Evolutionary conservation across 176 grass and related monocot species (phyloP), one percentile per base, ranked within the genome.

Genomic region (Bolboschoenus planiculmis): DNA sequence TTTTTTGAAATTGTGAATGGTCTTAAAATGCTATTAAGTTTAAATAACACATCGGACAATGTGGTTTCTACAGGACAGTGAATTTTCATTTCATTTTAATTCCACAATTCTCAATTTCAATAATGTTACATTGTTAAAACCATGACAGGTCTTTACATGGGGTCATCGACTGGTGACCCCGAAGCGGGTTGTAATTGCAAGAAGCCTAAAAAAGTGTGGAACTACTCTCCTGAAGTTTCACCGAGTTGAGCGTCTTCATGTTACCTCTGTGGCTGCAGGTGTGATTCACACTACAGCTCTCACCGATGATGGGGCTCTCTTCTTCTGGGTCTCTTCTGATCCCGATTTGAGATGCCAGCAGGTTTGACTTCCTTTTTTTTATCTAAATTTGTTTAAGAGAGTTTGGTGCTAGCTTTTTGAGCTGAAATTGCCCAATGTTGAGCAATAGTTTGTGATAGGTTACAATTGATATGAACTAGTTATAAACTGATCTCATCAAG

Each of bases 301-400:
- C 51, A 93, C 91, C 33, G 93, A 89, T 53, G 97, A 99, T 85
- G 93, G 97, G 82, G 85, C 97, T 83, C 83, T 99, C 76, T 96
- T 96, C 81, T 96, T 93, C 68, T 99, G 97, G 97, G 83, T 83
- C 73, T 99, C 97, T 24, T 95, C 97, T 5, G 97, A 99, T 85
- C 97, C 93, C 81, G 84, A 96, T 87, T 85, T 99, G 83, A 95
- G 91, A 88, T 99, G 91, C 86, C 97, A 83, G 80, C 97, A 99
- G 92, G 97, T 99, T 85, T 10, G 37, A 63, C 61, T 88, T 74
- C 72, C 88, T 85, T 65, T 57, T 56, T 60, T 78, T 78, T 3
- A 34, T 74, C 44, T 26, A 53, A 24, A 46, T 24, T 74, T 74
- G 40, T 74, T 60, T 21, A 53, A 7, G 16, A 60, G 78, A 58